A percentile compares a stretch with the other conserved stretches of the same genome.
These are phyloP conservation scores for Scedosporium aurantiacum DNA, from an alignment of 2,329 filamentous ascomycete genomes.

Conservation along the genomic window DNA sequence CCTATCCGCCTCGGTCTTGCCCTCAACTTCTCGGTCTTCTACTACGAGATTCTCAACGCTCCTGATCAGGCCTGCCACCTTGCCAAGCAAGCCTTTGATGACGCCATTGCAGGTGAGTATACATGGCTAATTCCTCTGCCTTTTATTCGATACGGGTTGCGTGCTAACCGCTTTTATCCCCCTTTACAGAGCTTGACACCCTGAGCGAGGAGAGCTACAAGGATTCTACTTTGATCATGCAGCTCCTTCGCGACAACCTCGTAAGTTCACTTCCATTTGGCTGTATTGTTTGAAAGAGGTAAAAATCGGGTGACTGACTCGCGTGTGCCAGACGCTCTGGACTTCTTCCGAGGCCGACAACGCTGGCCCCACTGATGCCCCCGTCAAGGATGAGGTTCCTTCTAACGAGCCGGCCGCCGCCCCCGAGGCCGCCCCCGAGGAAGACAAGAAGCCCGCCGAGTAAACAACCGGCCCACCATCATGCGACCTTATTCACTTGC, in stretches of 20 bases:
- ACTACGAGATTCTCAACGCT: constrained; percentile 99
- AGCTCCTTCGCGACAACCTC: constrained; percentile 93
- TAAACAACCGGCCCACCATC: constrained; percentile 26
- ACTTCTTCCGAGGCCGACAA: constrained; percentile 96
- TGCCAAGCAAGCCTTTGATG: constrained; percentile 98
- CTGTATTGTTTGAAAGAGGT: too few species aligned
- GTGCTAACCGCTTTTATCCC: constrained; percentile 13
- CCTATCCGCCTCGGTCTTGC: constrained; percentile 95
- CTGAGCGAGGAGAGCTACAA: constrained; percentile 99
- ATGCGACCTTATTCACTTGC: constrained; percentile 18
- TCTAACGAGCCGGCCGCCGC: constrained; percentile 42
- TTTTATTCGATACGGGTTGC: too few species aligned
- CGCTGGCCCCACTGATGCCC: constrained; percentile 37
- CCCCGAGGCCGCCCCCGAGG: constrained; percentile 43
- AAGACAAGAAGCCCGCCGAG: constrained; percentile 54
- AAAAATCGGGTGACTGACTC: too few species aligned
- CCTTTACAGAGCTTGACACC: constrained; percentile 71
- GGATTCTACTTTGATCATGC: constrained; percentile 98
- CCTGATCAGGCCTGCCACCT: constrained; percentile 97
- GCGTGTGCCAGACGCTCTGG: constrained; percentile 71
- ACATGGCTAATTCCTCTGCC: background rate
- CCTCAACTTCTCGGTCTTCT: constrained; percentile 99
- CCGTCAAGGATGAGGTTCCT: constrained; percentile 32
- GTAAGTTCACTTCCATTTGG: constrained; percentile 37
- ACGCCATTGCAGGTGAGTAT: constrained; percentile 69